Percentiles rank a stretch among this genome's conserved stretches.
These are phyloP conservation scores for Pestalotiopsis sp. DNA, from an alignment of 2,329 filamentous ascomycete species.

Conservation along the genomic window DNA sequence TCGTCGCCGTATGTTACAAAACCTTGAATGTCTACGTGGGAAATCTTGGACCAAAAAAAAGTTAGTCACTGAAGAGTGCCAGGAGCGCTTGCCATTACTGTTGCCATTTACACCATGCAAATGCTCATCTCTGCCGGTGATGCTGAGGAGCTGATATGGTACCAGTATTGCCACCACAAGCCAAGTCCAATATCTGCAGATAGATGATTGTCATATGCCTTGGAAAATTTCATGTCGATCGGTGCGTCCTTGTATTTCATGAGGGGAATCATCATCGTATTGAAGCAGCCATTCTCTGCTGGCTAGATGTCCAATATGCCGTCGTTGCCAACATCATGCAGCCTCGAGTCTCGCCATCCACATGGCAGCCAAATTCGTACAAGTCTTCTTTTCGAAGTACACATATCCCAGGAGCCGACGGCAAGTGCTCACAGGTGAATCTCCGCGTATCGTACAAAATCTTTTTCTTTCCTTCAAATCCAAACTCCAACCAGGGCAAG, in stretches of 20 bases:
- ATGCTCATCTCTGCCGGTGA: too few relatives aligned
- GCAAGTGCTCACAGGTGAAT: neutral
- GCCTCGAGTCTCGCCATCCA: neutral
- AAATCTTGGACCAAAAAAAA: too few relatives aligned
- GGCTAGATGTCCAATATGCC: neutral
- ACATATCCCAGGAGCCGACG: neutral
- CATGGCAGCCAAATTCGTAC: neutral
- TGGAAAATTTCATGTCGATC: neutral
- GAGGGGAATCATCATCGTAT: slow-evolving; percentile 11
- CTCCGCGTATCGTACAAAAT: slow-evolving; percentile 9
- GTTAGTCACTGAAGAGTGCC: too few relatives aligned
- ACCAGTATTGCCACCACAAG: too few relatives aligned
- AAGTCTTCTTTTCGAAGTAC: slow-evolving; percentile 1
- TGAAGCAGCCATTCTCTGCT: neutral
- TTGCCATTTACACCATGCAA: too few relatives aligned
- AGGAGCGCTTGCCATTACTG: too few relatives aligned
- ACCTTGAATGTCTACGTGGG: too few relatives aligned
- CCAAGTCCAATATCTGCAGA: too few relatives aligned
- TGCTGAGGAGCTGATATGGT: too few relatives aligned
- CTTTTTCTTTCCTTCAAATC: neutral
- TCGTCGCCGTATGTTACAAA: too few relatives aligned
- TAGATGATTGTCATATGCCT: neutral
- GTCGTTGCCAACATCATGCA: neutral
- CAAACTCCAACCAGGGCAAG: neutral
- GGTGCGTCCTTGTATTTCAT: neutral